Conservation (phyloP, 2,329 filamentous ascomycete genomes). For the Parascedosporium putredinis region DNA sequence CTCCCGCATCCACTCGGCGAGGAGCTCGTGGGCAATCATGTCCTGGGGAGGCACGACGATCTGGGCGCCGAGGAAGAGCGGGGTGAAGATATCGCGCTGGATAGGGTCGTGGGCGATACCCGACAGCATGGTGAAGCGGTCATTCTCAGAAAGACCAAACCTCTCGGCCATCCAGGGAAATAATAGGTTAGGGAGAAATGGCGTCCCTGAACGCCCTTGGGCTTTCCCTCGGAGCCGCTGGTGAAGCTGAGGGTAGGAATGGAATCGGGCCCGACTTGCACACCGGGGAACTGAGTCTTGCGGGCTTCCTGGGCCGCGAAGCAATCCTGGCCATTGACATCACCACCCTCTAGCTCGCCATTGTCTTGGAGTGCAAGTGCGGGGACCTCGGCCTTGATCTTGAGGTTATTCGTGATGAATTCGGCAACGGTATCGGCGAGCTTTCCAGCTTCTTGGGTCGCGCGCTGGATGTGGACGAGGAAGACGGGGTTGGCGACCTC, state of each 20-base stretch:
- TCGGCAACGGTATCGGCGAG: conserved; percentile 36
- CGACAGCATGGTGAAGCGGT: conserved; percentile 71
- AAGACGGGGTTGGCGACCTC: conserved; percentile 67
- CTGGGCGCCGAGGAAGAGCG: conserved; percentile 74
- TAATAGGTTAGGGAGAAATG: conserved; percentile 82
- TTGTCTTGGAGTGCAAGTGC: conserved; percentile 61
- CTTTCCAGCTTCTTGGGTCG: conserved; percentile 49
- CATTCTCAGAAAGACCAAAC: conserved; percentile 63
- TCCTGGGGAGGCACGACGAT: conserved; percentile 71
- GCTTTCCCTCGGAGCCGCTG: conserved; percentile 63
- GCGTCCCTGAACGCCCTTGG: conserved; percentile 78
- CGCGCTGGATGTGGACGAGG: conserved; percentile 63
- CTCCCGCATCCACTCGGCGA: conserved; percentile 80
- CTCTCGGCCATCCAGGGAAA: conserved; percentile 85
- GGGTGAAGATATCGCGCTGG: conserved; percentile 74
- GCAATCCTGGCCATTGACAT: conserved; percentile 54
- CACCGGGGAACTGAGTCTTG: conserved; percentile 48
- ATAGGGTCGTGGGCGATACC: conserved; percentile 74
- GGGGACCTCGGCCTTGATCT: conserved; percentile 65
- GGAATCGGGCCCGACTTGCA: conserved; percentile 78
- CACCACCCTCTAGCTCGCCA: conserved; percentile 62
- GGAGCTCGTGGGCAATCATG: conserved; percentile 73
- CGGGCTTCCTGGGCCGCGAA: conserved; percentile 44
- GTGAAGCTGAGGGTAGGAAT: conserved; percentile 68
- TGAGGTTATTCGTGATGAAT: conserved; percentile 64